These are phyloP conservation scores for Rhodosporidiobolus odoratus DNA, from an alignment of 768 basidiomycete species.

Conservation along the genomic window DNA sequence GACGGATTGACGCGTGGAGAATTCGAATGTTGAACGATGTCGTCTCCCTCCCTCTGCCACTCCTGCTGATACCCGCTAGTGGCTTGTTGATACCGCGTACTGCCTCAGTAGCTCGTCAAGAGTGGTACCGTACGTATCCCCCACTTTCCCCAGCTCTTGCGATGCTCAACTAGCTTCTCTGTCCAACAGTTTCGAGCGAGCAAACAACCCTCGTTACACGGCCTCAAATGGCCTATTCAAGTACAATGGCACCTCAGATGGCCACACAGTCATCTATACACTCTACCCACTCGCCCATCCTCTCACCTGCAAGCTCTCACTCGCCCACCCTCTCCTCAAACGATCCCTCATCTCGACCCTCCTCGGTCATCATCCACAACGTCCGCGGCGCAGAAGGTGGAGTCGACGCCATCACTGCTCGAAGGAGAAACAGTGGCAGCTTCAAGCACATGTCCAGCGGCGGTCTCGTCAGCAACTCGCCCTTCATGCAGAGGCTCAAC, in stretches of 20 bases:
- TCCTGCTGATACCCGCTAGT: no score
- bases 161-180: background rate
- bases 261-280: background rate
- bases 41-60: no score
- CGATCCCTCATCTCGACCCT: background rate
- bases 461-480: constrained; percentile 32
- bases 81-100: no score
- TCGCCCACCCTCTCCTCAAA: background rate
- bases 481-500: constrained; percentile 8
- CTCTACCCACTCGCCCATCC: background rate
- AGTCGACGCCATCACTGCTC: constrained; percentile 20
- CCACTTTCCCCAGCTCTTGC: background rate
- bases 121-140: background rate
- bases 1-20: background rate
- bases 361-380: constrained; percentile 8
- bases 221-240: background rate
- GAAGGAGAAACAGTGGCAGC: constrained; percentile 25
- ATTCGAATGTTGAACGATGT: no score
- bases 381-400: constrained; percentile 33
- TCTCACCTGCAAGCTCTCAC: background rate
- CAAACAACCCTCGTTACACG: constrained; percentile 3
- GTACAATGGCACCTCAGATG: background rate
- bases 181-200: background rate
- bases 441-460: constrained; percentile 37
- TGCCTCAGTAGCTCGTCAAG: no score